Percentiles rank a stretch among this genome's conserved stretches.
phyloP scores from a whole-genome alignment of 495 filamentous ascomycete species.

The Bacidia gigantensis region DNA sequence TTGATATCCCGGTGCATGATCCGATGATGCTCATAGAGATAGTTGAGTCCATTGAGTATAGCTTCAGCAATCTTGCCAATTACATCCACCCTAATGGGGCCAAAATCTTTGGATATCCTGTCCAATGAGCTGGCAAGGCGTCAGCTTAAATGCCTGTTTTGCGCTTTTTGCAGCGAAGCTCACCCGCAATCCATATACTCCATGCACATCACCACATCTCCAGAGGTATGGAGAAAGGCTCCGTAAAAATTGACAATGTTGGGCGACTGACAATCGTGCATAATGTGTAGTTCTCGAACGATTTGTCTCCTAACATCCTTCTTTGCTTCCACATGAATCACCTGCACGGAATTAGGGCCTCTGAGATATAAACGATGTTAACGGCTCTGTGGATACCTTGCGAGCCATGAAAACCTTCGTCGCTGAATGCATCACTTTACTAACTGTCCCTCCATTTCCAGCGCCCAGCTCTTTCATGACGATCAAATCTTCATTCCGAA shows the following conservation, averaged over 20 bases:
- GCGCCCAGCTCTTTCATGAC: slow-evolving; percentile 88
- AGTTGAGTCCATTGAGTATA: slow-evolving; percentile 83
- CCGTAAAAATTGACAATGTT: slow-evolving; percentile 97
- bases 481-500: slow-evolving; percentile 83
- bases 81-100: slow-evolving; percentile 92
- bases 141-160: slow-evolving; percentile 25
- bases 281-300: slow-evolving; percentile 89
- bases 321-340: slow-evolving; percentile 97
- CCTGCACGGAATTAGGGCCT: too few relatives aligned
- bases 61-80: slow-evolving; percentile 98
- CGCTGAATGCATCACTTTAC: slow-evolving; percentile 89
- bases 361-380: too few relatives aligned
- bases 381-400: slow-evolving; percentile 68
- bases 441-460: slow-evolving; percentile 94
- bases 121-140: slow-evolving; percentile 62
- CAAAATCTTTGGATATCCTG: slow-evolving; percentile 83
- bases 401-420: slow-evolving; percentile 94
- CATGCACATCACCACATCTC: slow-evolving; percentile 99
- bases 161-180: slow-evolving; percentile 7
- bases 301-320: slow-evolving; percentile 92
- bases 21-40: slow-evolving; percentile 83
- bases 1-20: slow-evolving; percentile 99
- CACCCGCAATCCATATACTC: slow-evolving; percentile 99
- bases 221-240: slow-evolving; percentile 86
- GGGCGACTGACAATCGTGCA: slow-evolving; percentile 92